These are phyloP conservation scores for Hydnum rufescens DNA, from an alignment of 768 basidiomycete genomes.

Conservation along the genomic window DNA sequence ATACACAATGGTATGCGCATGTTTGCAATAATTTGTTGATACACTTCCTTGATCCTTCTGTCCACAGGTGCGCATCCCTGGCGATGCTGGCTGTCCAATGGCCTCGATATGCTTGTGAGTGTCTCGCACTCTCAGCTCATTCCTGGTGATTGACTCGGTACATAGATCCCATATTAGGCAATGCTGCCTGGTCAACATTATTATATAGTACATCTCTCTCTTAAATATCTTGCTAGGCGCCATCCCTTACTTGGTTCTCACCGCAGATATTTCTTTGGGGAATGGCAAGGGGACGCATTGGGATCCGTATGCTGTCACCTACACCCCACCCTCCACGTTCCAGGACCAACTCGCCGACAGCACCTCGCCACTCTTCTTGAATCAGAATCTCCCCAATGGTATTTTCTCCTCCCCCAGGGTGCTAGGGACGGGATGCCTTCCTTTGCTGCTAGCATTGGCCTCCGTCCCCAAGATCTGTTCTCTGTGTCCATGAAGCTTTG, in stretches of 20 bases:
- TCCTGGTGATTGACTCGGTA: background rate
- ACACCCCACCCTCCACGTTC: conserved; percentile 49
- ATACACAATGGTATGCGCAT: conserved; percentile 51
- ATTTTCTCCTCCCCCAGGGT: conserved; percentile 32
- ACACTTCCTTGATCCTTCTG: background rate
- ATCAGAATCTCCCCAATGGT: conserved; percentile 46
- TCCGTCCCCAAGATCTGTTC: conserved; percentile 68
- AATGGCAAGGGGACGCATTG: conserved; percentile 32
- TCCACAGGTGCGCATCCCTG: conserved; percentile 25
- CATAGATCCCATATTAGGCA: conserved; percentile 73
- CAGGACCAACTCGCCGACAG: conserved; percentile 50
- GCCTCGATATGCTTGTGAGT: conserved; percentile 79
- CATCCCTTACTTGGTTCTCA: conserved; percentile 10
- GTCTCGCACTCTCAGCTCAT: conserved; percentile 3
- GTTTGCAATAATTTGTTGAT: background rate
- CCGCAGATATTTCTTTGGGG: conserved; percentile 50
- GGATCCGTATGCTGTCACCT: conserved; percentile 41
- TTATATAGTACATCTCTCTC: conserved; percentile 18
- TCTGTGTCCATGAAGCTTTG: conserved; percentile 67
- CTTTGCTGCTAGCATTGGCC: conserved; percentile 68
- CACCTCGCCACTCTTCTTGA: conserved; percentile 58
- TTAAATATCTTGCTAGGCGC: background rate
- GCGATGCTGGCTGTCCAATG: conserved; percentile 91
- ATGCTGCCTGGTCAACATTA: conserved; percentile 71
- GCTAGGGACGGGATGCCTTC: conserved; percentile 49